Evolutionary conservation across 495 filamentous ascomycete genomes (phyloP), one percentile per base, ranked within the genome.

Genomic region (Penicillium canescens): DNA sequence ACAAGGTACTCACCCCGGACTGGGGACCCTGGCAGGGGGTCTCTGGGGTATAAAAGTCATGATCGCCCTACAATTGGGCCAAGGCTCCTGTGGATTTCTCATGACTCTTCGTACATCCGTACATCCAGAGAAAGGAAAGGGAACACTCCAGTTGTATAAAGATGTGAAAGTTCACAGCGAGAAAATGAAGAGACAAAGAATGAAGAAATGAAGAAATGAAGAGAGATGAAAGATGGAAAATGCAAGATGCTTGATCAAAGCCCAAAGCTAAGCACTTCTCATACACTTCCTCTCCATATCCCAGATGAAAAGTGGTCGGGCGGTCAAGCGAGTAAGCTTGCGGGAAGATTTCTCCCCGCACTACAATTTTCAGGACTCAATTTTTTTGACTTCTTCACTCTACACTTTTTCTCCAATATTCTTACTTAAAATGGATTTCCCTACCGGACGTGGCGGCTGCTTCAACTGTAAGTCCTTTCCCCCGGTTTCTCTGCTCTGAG

Each of bases 401-500:
- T 52, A 60, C 62, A 51, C 42, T 31, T 42, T 24, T 24, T 56
- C 36, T 36, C 34, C 42, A 41, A 24, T 42, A 31, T 42, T 59
- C 62, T 9, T 31, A 31, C 8, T 31, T 9, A 78, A 59, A 55
- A 82, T 82, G 79, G 78, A 80, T 52, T 75, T 67, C 56, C 75
- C 61, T 63, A 58, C 67, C 58, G 73, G 75, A 70, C 78, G 77
- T 58, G 85, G 87, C 69, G 86, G 81, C 53, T 91, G 88, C 78
- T 91, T 88, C 78, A 91, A 91, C 76, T 91, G 87, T 91, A 70
- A 76, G 87, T 89, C 52, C 58, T 54, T 51, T 7, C 28, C 23
- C 23, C 28, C 28, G 9, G 9, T 53, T 42, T 55, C 52, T 42
- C 44, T 42, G 37, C 23, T 50, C 35, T 36, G 10, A 24, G 38